Evolutionary conservation across 2,329 filamentous ascomycete genomes (phyloP).

Genomic region (Fusarium chuoi): DNA sequence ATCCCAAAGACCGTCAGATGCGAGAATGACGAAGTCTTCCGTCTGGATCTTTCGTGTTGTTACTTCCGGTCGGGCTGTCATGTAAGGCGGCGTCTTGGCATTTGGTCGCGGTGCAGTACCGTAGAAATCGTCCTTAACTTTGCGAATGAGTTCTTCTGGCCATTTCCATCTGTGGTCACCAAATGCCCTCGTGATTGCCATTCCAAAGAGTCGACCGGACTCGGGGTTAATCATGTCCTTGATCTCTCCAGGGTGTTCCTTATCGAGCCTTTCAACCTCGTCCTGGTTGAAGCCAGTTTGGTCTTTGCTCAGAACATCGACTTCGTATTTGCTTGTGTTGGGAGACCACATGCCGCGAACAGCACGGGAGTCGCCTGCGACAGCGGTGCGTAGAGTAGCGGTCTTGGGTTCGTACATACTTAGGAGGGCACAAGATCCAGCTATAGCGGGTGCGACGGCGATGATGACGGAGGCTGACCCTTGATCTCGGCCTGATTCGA

Average conservation of each 20-base stretch:
- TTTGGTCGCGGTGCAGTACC: conserved; percentile 57
- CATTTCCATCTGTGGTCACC: conserved; percentile 78
- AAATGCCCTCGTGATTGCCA: conserved; percentile 72
- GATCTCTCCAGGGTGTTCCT: conserved; percentile 71
- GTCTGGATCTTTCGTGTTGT: conserved; percentile 64
- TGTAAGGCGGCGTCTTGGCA: conserved; percentile 69
- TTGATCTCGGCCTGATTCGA: conserved; percentile 43
- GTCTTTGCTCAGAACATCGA: conserved; percentile 68
- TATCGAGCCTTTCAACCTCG: conserved; percentile 65
- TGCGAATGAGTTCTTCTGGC: conserved; percentile 56
- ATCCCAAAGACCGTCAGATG: conserved; percentile 75
- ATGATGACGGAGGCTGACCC: conserved; percentile 43
- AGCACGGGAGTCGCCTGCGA: conserved; percentile 74
- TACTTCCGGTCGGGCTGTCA: conserved; percentile 74
- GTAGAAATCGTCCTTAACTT: conserved; percentile 57
- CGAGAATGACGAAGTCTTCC: conserved; percentile 70
- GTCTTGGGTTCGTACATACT: conserved; percentile 67
- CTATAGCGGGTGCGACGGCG: conserved; percentile 51
- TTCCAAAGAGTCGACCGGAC: conserved; percentile 69
- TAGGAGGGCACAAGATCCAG: conserved; percentile 72
- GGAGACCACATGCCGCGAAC: conserved; percentile 65
- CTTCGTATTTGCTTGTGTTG: conserved; percentile 57
- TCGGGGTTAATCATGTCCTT: conserved; percentile 59
- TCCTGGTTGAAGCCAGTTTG: conserved; percentile 72
- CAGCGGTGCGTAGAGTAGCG: conserved; percentile 69